Conservation (phyloP, 257 asterid species). For the Solanum etuberosum region DNA sequence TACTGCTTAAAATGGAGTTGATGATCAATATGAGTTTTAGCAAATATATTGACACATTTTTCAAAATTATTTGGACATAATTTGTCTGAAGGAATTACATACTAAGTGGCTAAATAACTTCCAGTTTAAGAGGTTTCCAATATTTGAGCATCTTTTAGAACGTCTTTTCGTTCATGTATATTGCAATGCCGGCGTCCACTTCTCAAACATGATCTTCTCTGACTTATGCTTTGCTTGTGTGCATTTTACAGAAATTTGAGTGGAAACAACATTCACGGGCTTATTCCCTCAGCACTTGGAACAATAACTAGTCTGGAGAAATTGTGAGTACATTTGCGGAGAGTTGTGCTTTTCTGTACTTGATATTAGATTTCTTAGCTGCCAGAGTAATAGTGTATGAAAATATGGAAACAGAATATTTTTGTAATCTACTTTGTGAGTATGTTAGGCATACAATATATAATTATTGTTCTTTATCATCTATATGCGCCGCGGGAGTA, state of each 20-base stretch:
- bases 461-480: not conserved
- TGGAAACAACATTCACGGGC: conserved; percentile 75
- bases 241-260: conserved; percentile 67
- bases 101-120: not conserved
- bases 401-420: not conserved
- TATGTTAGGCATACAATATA: not conserved
- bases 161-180: not conserved
- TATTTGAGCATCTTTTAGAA: not conserved
- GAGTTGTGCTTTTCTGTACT: not conserved
- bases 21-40: not conserved
- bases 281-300: conserved; percentile 79
- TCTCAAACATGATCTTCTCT: not conserved
- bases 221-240: not conserved
- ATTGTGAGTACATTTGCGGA: conserved; percentile 41
- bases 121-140: not conserved
- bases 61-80: not conserved
- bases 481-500: not conserved
- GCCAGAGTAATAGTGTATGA: not conserved
- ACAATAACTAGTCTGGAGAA: conserved; percentile 48
- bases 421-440: not conserved
- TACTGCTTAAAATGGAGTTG: not conserved
- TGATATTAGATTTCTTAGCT: not conserved
- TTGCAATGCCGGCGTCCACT: not conserved
- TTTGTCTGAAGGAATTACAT: not conserved
- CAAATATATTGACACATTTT: not conserved